A percentile compares a stretch with the other conserved stretches of the same genome.
These are phyloP conservation scores for Trichosporon coremiiforme DNA, from an alignment of 1,284 basidiomycete genomes.

Conservation along the genomic window DNA sequence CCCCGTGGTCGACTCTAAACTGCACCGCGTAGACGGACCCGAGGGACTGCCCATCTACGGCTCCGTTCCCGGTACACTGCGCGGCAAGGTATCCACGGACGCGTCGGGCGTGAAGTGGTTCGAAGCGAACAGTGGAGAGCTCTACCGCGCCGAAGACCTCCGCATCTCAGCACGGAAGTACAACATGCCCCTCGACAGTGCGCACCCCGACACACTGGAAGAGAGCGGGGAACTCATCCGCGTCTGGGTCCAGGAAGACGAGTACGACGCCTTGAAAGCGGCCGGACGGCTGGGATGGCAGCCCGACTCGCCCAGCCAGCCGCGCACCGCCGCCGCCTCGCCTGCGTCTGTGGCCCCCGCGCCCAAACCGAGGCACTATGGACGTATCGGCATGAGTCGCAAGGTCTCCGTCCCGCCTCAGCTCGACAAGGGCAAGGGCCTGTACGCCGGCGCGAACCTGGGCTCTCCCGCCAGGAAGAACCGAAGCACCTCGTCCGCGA, in stretches of 20 bases:
- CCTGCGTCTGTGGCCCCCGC: neutral
- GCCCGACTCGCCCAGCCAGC: neutral
- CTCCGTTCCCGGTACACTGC: neutral
- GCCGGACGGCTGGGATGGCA: constrained; percentile 30
- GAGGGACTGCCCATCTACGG: constrained; percentile 27
- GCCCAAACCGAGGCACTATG: neutral
- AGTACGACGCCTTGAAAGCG: constrained; percentile 23
- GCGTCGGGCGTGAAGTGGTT: constrained; percentile 30
- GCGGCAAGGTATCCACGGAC: constrained; percentile 23
- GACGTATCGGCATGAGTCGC: constrained; percentile 5
- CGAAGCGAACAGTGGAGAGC: constrained; percentile 1
- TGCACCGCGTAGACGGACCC: constrained; percentile 17
- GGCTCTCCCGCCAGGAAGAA: constrained; percentile 2
- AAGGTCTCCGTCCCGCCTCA: constrained; percentile 10
- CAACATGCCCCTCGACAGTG: constrained; percentile 30
- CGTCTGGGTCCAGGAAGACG: constrained; percentile 27
- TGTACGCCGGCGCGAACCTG: constrained; percentile 3
- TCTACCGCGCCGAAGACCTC: constrained; percentile 26
- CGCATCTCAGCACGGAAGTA: constrained; percentile 30
- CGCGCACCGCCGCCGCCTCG: neutral
- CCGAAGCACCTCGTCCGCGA: neutral
- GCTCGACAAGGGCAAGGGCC: constrained; percentile 16
- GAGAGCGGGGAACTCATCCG: constrained; percentile 25
- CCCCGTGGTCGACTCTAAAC: neutral
- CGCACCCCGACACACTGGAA: constrained; percentile 31